Evolutionary conservation across 2,329 filamentous ascomycete species (phyloP), one percentile per base, ranked within the genome.

Genomic region (Trichoderma sp.): DNA sequence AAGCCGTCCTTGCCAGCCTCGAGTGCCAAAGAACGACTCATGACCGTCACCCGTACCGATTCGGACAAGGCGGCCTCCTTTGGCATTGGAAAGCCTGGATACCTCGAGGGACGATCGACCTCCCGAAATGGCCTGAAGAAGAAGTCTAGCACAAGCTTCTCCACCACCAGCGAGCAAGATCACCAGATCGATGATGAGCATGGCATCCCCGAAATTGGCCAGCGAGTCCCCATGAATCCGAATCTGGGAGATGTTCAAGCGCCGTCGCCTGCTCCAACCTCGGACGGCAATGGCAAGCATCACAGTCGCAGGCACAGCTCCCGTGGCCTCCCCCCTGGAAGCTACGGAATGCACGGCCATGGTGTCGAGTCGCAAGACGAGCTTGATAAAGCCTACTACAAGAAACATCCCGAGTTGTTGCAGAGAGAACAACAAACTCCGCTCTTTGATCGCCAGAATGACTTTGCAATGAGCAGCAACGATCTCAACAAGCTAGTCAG

Each of bases 171-270:
- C 56, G 83, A 83, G 67, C 82, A 84, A 54, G 79, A 79, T 25
- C 73, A 74, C 48, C 80, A 89, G 70, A 76, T 80, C 48, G 90
- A 90, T 19, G 91, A 94, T 54, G 92, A 95, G 71, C 89, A 93
- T 66, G 94, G 94, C 25, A 97, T 97, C 73, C 94, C 94, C 2
- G 92, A 96, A 76, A 95, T 97, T 72, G 94, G 94, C 57, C 88
- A 92, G 74, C 91, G 94, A 75, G 94, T 99, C 45, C 95, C 95
- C 59, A 95, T 99, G 92, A 91, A 95, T 76, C 91, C 90, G 64
- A 88, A 95, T 77, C 92, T 95, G 52, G 95, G 95, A 70, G 94
- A 98, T 77, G 95, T 98, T 10, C 95, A 99, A 81, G 95, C 95
- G 15, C 95, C 95, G 2, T 95, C 94, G 2, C 93, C 94, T 1